phyloP scores from a whole-genome alignment of 2,329 filamentous ascomycete genomes.

The Colletotrichum scovillei region DNA sequence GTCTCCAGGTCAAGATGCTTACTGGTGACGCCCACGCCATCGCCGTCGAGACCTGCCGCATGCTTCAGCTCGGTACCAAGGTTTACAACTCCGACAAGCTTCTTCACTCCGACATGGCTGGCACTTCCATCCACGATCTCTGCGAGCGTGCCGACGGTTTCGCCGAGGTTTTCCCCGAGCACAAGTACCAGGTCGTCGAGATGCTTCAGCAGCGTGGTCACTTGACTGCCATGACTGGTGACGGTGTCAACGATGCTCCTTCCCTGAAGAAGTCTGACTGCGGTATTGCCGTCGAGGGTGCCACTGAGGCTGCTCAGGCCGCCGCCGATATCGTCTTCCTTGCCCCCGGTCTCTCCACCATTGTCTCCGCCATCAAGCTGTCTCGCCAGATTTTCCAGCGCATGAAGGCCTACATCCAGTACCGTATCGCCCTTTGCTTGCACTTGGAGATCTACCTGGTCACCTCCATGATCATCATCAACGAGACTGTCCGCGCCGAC shows the following conservation, averaged over 20 bases:
- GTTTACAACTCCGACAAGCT: slow-evolving; percentile 85
- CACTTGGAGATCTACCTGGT: slow-evolving; percentile 82
- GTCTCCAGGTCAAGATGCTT: slow-evolving; percentile 84
- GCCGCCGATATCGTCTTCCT: slow-evolving; percentile 82
- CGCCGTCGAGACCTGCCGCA: slow-evolving; percentile 85
- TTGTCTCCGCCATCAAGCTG: slow-evolving; percentile 79
- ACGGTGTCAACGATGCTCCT: slow-evolving; percentile 80
- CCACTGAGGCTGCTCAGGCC: slow-evolving; percentile 78
- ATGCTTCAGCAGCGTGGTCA: slow-evolving; percentile 80
- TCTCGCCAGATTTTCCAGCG: slow-evolving; percentile 81
- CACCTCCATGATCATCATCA: slow-evolving; percentile 83
- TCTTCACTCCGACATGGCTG: slow-evolving; percentile 79
- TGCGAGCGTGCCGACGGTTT: slow-evolving; percentile 81
- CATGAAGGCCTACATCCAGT: slow-evolving; percentile 83
- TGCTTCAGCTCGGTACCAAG: slow-evolving; percentile 82
- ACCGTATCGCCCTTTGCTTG: slow-evolving; percentile 80
- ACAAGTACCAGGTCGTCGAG: slow-evolving; percentile 82
- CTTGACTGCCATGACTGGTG: slow-evolving; percentile 81
- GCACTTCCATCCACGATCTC: slow-evolving; percentile 79
- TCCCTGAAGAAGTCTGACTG: slow-evolving; percentile 82
- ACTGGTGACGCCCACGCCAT: slow-evolving; percentile 85
- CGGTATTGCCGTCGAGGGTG: slow-evolving; percentile 79
- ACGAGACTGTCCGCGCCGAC: slow-evolving; percentile 78
- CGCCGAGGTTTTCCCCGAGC: slow-evolving; percentile 79
- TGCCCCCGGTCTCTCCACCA: slow-evolving; percentile 77